Base-by-base conservation (phyloP, 179 eudicot species). In the Beta corolliflora region DNA sequence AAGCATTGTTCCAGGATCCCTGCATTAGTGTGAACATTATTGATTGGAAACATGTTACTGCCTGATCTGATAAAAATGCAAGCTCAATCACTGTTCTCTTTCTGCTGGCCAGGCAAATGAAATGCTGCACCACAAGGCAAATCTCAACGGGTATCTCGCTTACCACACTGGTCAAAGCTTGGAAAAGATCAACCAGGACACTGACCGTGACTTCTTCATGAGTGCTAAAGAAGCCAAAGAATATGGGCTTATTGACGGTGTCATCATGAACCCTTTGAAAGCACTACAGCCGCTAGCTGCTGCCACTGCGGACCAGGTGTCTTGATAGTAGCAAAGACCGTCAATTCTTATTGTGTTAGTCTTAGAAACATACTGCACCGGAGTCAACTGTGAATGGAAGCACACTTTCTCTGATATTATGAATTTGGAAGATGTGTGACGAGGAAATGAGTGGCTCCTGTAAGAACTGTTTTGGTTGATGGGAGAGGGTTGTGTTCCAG, bases 81-180 rank as follows among this genome's bases (percentile, higher is more conserved):
- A 63, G 59, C 13, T 68, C 29, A 48, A 56, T 44, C 54, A 16
- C 21, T 71, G 54, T 11, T 46, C 36, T 31, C 14, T 13, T 18
- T 67, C 14, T 61, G 29, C 18, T 76, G 15, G 75, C n/a, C 86
- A 94, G 99, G 93, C 90, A 45, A 88, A 94, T 82, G 98, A 95
- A 80, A 94, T 95, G 95, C 66, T 94, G 83, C 98, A 96, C 81
- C 98, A 94, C 89, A 95, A 94, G 84, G 98, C 99, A 68, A 96
- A 90, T 76, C 88, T 96, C 76, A 90, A 86, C 52, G 96, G 98
- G 8, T 94, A 94, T 77, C 87, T 96, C 69, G 94, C 99, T 19
- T 92, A 94, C 83, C 93, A 92, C 86, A 89, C 96, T 44, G 99
- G 98, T 69, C 97, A 96, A 85, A 94, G 96, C 91, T 85, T 94